Evolutionary conservation across 345 rosid genomes (phyloP), one percentile per base, ranked within the genome.

Genomic region (Eucalyptus virginea): DNA sequence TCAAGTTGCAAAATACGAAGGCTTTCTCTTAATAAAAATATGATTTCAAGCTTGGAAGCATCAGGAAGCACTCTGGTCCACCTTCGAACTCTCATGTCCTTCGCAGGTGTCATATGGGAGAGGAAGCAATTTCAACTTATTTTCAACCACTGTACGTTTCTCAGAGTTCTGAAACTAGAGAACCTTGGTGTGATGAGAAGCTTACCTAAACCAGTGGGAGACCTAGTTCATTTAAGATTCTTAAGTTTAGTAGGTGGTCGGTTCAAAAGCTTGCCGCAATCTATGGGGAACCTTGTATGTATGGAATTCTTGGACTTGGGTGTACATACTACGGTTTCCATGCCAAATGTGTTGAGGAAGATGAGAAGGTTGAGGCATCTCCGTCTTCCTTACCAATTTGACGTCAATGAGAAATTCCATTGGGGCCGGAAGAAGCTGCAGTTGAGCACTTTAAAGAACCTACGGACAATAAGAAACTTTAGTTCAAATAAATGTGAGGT

Each of bases 221-320:
- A 87, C 12, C 91, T 95, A 80, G 90, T 93, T 26, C 95, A 92
- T 52, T 89, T 93, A 34, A 92, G 91, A 87, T 92, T 88, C 86
- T 28, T 92, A 47, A 88, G 91, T 87, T 28, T 91, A 51, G 89
- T 32, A 62, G 6, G 4, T 48, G 87, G 49, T 58, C 16, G 12
- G 30, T 89, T 23, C 14, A 49, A 9, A 81, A 80, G 90, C 24
- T 92, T 89, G 90, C 94, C 37, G 7, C 50, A 44, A 65, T 85
- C 90, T 18, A 32, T 93, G 24, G 94, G 92, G 5, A 91, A 90
- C 37, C 91, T 93, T 56, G 37, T 50, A 87, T 24, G 34, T 45
- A 58, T 93, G 89, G 90, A 91, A 30, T 91, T 88, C 34, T 89
- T 92, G 13, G 92, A 93, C 83, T n/a, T n/a, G n/a, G n/a, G n/a